Evolutionary conservation across 208 protist species (phyloP), one percentile per base, ranked within the genome.

Genomic region (Leptomonas pyrrhocoris): DNA sequence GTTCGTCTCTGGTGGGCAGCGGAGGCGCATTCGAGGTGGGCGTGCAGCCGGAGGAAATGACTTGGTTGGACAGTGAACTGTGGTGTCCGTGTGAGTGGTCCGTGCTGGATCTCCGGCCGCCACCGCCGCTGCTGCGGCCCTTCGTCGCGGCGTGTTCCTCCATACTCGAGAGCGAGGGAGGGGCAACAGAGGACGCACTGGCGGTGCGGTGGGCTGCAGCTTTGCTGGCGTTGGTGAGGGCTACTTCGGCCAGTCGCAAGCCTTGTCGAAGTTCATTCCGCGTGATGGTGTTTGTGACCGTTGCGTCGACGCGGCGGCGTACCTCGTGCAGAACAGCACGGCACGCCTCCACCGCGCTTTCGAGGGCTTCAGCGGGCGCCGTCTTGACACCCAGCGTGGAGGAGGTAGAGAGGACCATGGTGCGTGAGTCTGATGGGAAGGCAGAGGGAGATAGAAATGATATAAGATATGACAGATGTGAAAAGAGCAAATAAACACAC

Each of bases 211-310:
- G 64, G 13, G 51, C 15, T 4, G 58, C 23, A 0, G 49, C 63
- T 36, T 46, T 66, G 6, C 34, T 21, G 8, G 61, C 61, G 16
- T 0, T 54, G 66, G 23, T 23, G 38, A 86, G 55, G 13, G 66
- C 63, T 15, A n/a, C n/a, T 48, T 78, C 62, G 12, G 84, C 80
- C 7, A 57, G 40, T 25, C 53, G 12, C 28, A 86, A 16, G 0
- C 56, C 70, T 9, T 82, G 71, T 49, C 56, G 75, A 34, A 89
- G 79, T 23, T 86, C 84, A 1, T 40, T 58, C 70, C 77, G 77
- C 1, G 60, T 55, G 40, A 58, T 2, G 27, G 72, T 45, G 53
- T 68, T 65, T 40, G 64, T 57, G 30, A 74, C 53, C 16, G 60
- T 63, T 1, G 64, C 40, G 16, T 79, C 72, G 11, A 77, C 71